Percentiles rank a stretch among this genome's conserved stretches.
These are phyloP conservation scores for Acanthamoeba healyi DNA, from an alignment of 208 protist genomes.

Conservation along the genomic window DNA sequence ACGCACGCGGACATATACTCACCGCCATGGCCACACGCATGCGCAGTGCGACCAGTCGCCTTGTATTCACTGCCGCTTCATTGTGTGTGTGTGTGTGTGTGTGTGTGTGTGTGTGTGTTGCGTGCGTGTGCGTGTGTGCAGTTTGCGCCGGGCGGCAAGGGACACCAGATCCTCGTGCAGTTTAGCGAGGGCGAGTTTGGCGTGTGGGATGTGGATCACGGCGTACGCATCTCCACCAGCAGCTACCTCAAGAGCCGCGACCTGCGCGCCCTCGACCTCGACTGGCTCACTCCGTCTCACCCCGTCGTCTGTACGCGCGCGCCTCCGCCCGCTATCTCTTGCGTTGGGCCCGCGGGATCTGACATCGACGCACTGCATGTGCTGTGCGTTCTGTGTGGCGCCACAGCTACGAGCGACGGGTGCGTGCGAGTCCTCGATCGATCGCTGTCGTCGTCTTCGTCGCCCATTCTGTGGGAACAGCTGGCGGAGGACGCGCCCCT, in stretches of 20 bases:
- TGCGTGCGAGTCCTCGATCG: constrained; percentile 58
- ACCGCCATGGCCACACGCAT: neutral
- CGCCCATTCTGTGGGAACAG: constrained; percentile 12
- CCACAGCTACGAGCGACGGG: constrained; percentile 46
- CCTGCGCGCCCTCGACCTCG: constrained; percentile 49
- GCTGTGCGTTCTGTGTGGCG: neutral
- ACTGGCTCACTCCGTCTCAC: constrained; percentile 45
- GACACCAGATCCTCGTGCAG: constrained; percentile 46
- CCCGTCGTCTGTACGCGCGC: constrained; percentile 33
- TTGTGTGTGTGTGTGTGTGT: neutral
- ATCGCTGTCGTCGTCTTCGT: neutral
- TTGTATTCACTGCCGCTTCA: neutral
- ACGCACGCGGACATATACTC: neutral
- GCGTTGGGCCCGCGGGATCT: neutral
- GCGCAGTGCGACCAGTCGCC: no score
- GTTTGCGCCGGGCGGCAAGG: constrained; percentile 10
- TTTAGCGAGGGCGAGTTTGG: constrained; percentile 72
- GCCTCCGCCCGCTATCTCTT: neutral
- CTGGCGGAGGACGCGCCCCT: neutral
- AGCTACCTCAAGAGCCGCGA: constrained; percentile 68
- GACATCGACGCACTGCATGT: neutral
- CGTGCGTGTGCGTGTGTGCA: neutral
- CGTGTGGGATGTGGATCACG: constrained; percentile 69
- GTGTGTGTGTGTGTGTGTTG: neutral
- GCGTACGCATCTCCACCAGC: constrained; percentile 44